phyloP scores from a whole-genome alignment of 371 early-diverging fungal genomes.

The Circinella minor region DNA sequence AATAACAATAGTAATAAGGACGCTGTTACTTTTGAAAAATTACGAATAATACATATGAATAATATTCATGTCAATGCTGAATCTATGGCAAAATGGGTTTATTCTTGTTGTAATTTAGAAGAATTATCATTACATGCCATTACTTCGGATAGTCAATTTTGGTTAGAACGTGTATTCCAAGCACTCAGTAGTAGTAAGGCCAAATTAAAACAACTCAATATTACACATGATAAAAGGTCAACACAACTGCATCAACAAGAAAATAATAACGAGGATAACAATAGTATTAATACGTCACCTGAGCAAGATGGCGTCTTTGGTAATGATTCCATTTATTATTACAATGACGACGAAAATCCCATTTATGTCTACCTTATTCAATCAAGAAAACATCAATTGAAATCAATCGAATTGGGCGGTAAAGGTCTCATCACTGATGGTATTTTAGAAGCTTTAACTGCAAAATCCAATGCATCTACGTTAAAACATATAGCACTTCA shows the following conservation, averaged over 20 bases:
- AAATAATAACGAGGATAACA: no score
- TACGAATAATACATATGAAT: background rate
- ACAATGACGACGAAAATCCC: background rate
- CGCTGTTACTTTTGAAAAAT: background rate
- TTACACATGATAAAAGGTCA: background rate
- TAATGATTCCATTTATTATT: no score
- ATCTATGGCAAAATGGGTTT: background rate
- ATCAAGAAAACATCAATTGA: background rate
- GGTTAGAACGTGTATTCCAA: background rate
- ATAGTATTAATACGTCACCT: no score
- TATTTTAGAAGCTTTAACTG: background rate
- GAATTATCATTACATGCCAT: background rate
- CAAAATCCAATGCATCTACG: background rate
- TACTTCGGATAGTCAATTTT: background rate
- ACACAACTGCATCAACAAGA: no score
- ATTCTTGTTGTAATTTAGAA: background rate
- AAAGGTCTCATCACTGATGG: background rate
- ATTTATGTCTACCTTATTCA: background rate
- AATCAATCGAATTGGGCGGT: background rate
- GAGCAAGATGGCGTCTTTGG: no score
- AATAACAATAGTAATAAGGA: no score
- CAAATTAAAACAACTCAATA: background rate
- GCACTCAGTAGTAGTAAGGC: background rate
- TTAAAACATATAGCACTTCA: background rate
- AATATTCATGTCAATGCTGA: background rate